Evolutionary conservation across 169 alveolate species (phyloP), one percentile per base, ranked within the genome.

Genomic region (Plasmodium malariae): DNA sequence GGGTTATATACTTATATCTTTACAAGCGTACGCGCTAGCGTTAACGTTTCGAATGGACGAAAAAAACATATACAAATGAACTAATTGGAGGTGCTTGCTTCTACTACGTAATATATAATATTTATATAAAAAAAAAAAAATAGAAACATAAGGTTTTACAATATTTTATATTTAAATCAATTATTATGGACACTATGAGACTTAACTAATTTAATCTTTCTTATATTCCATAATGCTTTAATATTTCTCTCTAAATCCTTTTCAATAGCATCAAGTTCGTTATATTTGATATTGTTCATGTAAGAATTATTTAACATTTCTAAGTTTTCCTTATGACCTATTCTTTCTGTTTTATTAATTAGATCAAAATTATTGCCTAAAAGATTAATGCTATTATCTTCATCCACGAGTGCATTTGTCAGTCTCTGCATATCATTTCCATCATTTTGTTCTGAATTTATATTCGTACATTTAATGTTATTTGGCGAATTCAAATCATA

Each of bases 221-320:
- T 54, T 43, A 83, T 28, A 51, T 83, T 83, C 91, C 91, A 83
- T 60, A 83, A 49, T 17, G 85, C 91, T 59, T 83, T 83, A 48
- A 83, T 83, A 24, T 83, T 85, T 59, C 78, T 83, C 51, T 83
- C 91, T 19, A 83, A 57, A 83, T 83, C 91, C 32, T 83, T 55
- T 40, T 83, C 91, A 36, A 83, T 83, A 54, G 86, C 91, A 55
- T 83, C 91, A 7, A 83, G 32, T 72, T 83, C 91, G 14, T 83
- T 65, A 60, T 69, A 67, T 48, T 83, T 83, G 68, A 69, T 55
- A 59, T 59, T 68, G 36, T 40, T 83, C 86, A 83, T 72, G 30
- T 83, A 83, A 4, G 91, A 55, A 59, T 54, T 45, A 21, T 49
- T 72, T 60, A 67, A 37, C 24, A 37, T 19, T 69, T 83, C 86